Base-by-base conservation (phyloP, 176 grass and related monocot genomes). In the Oryza punctata region DNA sequence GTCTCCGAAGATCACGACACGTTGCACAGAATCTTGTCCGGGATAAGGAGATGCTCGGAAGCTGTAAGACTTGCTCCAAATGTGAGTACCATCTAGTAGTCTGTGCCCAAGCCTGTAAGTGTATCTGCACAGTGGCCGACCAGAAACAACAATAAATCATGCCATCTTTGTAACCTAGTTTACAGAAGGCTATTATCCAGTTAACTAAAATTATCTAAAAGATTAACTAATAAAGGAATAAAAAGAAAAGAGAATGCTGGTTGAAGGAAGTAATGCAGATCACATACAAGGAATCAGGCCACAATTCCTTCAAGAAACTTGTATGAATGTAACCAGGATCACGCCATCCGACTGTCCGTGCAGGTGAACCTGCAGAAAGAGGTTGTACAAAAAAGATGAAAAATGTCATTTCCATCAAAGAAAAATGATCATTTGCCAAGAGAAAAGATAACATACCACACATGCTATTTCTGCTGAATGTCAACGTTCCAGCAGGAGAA, bases 241-340 rank as follows among this genome's bases (percentile, higher is more conserved):
- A 75, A 54, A 9, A 1, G 12, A 54, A 16, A 6, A 21, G 18
- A 54, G 50, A 67, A 50, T 25, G 23, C 12, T 65, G 27, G 24
- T 64, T 27, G 7, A 60, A 76, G 29, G 10, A 80, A 23, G 72
- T 25, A 76, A 52, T 27, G 67, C 8, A 81, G 63, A 45, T 69
- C 19, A 60, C 23, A 54, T 84, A 89, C 89, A 88, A 14, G 38
- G 65, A 64, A 78, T 91, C 90, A 80, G 91, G 91, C 91, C 91
- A 94, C 40, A 94, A 54, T 38, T 94, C 91, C 63, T 94, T 94
- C 60, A 94, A 59, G 75, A 90, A 88, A 86, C 88, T 88, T 44
- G 88, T 91, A 47, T 94, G 92, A 82, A 91, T 91, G 63, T 83
- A 94, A 80, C 92, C 92, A 68, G 92, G 92, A 91, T 94, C 88